phyloP scores from a whole-genome alignment of 2,329 filamentous ascomycete species.

The Fusarium foetens region DNA sequence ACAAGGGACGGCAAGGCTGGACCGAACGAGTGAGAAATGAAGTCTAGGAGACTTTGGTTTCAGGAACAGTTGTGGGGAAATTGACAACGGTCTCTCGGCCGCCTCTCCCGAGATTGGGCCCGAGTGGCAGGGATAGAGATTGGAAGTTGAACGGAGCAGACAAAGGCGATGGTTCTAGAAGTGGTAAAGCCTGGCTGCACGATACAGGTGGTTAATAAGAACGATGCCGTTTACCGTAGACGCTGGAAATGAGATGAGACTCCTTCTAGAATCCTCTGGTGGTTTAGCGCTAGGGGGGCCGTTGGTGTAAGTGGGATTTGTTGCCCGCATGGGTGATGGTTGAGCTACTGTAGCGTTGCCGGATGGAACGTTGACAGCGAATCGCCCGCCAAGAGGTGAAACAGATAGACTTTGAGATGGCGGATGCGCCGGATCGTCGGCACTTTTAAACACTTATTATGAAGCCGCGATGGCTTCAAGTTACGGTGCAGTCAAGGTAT shows the following conservation, averaged over 20 bases:
- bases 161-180: constrained; percentile 14
- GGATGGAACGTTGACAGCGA: constrained; percentile 21
- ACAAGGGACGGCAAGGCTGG: constrained; percentile 34
- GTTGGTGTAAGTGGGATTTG: not conserved
- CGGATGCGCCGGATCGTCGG: constrained; percentile 22
- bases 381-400: constrained; percentile 3
- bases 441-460: constrained; percentile 3
- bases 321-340: not conserved
- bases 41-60: constrained; percentile 37
- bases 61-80: constrained; percentile 41
- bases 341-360: constrained; percentile 9
- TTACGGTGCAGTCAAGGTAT: not conserved
- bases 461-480: constrained; percentile 20
- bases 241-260: constrained; percentile 1
- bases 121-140: constrained; percentile 22
- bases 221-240: constrained; percentile 2
- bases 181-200: constrained; percentile 28
- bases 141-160: constrained; percentile 17
- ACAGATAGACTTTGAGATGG: constrained; percentile 5
- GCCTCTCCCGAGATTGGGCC: constrained; percentile 39
- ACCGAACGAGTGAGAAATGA: constrained; percentile 41
- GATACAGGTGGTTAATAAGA: constrained; percentile 26
- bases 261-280: constrained; percentile 22
- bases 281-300: constrained; percentile 1
- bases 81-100: constrained; percentile 23